A percentile compares a stretch with the other conserved stretches of the same genome.
Conservation (phyloP, 441 rosid species). For the Arabidopsis hybrid region DNA sequence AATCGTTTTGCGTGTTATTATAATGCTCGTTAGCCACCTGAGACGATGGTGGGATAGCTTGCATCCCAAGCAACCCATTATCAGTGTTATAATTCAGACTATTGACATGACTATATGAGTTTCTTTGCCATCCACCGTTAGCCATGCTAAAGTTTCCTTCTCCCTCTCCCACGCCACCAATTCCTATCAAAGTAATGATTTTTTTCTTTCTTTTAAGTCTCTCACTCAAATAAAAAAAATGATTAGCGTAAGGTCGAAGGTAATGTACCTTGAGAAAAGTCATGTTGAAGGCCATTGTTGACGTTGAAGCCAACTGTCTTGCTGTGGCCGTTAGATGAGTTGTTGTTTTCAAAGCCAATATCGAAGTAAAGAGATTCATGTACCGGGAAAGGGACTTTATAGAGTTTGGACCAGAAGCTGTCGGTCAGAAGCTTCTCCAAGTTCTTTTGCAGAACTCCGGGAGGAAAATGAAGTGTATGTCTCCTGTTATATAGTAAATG, state of each 20-base stretch:
- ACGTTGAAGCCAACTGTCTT: not conserved
- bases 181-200: constrained; percentile 5
- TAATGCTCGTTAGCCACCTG: not conserved
- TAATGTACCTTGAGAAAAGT: constrained; percentile 26
- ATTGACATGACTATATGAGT: constrained; percentile 10
- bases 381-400: constrained; percentile 19
- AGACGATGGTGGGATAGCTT: not conserved
- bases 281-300: not conserved
- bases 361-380: not conserved
- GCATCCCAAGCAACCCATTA: not conserved
- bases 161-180: not conserved
- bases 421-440: constrained; percentile 21
- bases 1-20: not conserved
- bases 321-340: not conserved
- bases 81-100: not conserved
- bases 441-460: constrained; percentile 26
- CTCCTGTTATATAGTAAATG: constrained; percentile 25
- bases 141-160: not conserved
- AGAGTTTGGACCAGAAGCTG: constrained; percentile 34
- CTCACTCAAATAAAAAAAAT: not conserved
- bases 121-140: constrained; percentile 6
- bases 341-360: not conserved
- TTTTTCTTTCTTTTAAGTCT: not conserved
- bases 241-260: constrained; percentile 2
- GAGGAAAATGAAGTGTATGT: constrained; percentile 28